These are phyloP conservation scores for Didymellaceae sp. DNA, from an alignment of 2,329 filamentous ascomycete species.

Conservation along the genomic window DNA sequence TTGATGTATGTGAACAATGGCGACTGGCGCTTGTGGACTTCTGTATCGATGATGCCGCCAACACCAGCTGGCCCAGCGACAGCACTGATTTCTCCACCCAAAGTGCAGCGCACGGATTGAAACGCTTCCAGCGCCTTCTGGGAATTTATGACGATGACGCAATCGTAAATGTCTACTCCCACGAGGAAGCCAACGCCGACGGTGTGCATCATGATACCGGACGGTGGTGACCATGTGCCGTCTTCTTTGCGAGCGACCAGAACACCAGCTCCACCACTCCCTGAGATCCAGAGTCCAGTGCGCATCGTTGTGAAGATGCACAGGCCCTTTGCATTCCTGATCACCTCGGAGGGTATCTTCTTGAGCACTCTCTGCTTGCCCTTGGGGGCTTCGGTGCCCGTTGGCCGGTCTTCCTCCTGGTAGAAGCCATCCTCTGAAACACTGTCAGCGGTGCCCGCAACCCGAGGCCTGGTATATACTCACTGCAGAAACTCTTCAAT, in stretches of 20 bases:
- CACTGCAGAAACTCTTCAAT: conserved; percentile 87
- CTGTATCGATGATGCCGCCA: conserved; percentile 74
- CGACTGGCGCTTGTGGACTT: conserved; percentile 70
- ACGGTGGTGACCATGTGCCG: conserved; percentile 89
- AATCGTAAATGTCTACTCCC: conserved; percentile 95
- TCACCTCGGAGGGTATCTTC: conserved; percentile 83
- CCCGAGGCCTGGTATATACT: conserved; percentile 46
- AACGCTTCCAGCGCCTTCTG: conserved; percentile 84
- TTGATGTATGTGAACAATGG: conserved; percentile 89
- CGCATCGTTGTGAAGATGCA: conserved; percentile 97
- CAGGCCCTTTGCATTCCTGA: conserved; percentile 86
- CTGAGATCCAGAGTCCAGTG: conserved; percentile 88
- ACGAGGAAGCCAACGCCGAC: conserved; percentile 87
- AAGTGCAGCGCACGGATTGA: conserved; percentile 75
- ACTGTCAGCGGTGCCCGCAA: conserved; percentile 21
- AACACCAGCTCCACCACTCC: conserved; percentile 87
- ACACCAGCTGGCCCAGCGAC: conserved; percentile 78
- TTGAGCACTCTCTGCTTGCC: conserved; percentile 71
- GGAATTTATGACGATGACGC: conserved; percentile 90
- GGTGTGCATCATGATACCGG: conserved; percentile 88
- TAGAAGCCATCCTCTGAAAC: conserved; percentile 71
- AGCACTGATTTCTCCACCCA: conserved; percentile 81
- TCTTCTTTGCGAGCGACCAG: conserved; percentile 84
- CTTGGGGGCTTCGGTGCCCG: conserved; percentile 59
- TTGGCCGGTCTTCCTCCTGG: conserved; percentile 58